Evolutionary conservation across 495 filamentous ascomycete genomes (phyloP).

Genomic region (Achaetomiella virescens): DNA sequence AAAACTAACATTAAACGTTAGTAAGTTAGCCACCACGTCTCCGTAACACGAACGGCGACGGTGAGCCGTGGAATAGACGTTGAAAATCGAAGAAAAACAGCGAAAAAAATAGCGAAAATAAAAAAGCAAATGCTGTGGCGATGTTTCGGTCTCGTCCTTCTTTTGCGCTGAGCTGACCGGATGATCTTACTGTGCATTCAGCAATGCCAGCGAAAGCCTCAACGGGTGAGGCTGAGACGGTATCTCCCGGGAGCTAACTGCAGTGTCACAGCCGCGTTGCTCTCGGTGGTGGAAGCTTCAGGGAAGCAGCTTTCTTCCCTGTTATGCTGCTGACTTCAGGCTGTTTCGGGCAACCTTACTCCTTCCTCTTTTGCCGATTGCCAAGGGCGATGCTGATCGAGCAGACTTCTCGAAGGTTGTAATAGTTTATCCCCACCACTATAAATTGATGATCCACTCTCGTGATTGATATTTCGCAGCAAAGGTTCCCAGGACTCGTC

Average conservation of each 20-base stretch:
- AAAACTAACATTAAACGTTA: too few relatives aligned
- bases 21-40: too few relatives aligned
- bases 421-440: background rate
- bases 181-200: background rate
- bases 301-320: background rate
- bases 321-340: background rate
- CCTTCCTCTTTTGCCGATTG: background rate
- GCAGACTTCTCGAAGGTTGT: background rate
- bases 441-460: background rate
- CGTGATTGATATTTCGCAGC: background rate
- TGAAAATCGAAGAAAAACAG: too few relatives aligned
- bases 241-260: background rate
- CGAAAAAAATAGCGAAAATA: too few relatives aligned
- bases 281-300: background rate
- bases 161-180: slow-evolving; percentile 1
- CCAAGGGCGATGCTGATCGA: background rate
- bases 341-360: background rate
- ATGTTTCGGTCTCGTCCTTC: too few relatives aligned
- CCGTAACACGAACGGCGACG: too few relatives aligned
- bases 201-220: background rate
- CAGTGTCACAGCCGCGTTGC: background rate
- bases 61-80: too few relatives aligned
- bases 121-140: too few relatives aligned
- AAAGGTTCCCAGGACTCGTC: background rate
- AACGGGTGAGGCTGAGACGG: background rate